A percentile compares a stretch with the other conserved stretches of the same genome.
phyloP scores from a whole-genome alignment of 495 filamentous ascomycete genomes.

The Aspergillus saccharolyticus region DNA sequence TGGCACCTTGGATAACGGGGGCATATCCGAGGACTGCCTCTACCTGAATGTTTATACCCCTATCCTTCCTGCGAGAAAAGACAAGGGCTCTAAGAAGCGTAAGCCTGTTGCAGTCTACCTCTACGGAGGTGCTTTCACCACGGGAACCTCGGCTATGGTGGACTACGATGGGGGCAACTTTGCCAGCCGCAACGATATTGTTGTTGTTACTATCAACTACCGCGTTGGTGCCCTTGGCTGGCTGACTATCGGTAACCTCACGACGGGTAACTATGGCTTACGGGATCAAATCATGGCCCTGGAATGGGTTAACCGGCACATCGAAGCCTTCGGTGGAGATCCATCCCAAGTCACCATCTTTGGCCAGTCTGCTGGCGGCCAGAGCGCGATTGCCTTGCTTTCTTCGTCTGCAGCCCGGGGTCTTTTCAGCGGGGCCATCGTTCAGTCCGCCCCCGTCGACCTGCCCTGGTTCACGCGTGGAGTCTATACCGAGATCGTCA shows the following conservation, averaged over 20 bases:
- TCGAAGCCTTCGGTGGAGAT: slow-evolving; percentile 48
- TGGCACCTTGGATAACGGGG: slow-evolving; percentile 15
- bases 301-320: slow-evolving; percentile 49
- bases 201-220: slow-evolving; percentile 47
- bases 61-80: slow-evolving; percentile 11
- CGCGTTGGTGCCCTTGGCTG: slow-evolving; percentile 41
- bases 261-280: slow-evolving; percentile 35
- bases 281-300: slow-evolving; percentile 39
- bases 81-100: slow-evolving; percentile 7
- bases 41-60: slow-evolving; percentile 36
- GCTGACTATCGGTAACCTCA: slow-evolving; percentile 26
- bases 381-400: slow-evolving; percentile 47
- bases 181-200: slow-evolving; percentile 43
- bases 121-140: slow-evolving; percentile 43
- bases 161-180: slow-evolving; percentile 41
- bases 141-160: slow-evolving; percentile 33
- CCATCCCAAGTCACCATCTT: slow-evolving; percentile 45
- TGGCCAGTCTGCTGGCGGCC: slow-evolving; percentile 53
- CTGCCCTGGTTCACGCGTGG: slow-evolving; percentile 26
- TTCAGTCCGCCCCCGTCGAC: slow-evolving; percentile 25
- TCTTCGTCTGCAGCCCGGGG: slow-evolving; percentile 30
- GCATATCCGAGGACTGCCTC: slow-evolving; percentile 42
- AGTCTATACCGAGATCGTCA: slow-evolving; percentile 21
- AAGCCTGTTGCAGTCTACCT: slow-evolving; percentile 42
- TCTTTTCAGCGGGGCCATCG: slow-evolving; percentile 29